phyloP scores from a whole-genome alignment of 441 rosid species.

The Metrosideros polymorpha region DNA sequence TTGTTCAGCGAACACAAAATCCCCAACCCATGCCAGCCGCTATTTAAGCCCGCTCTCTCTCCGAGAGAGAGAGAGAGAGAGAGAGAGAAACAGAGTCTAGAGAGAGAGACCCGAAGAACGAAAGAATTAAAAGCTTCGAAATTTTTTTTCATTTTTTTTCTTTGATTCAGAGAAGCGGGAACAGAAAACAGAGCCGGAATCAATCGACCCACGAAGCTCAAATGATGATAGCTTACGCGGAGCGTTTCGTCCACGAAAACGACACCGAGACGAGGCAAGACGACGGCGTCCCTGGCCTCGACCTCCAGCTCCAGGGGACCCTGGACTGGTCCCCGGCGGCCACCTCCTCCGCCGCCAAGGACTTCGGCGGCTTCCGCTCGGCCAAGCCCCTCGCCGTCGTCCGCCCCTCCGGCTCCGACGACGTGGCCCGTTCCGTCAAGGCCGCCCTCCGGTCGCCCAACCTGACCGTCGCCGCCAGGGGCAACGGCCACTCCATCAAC shows the following conservation, averaged over 20 bases:
- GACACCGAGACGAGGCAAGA: slow-evolving; percentile 41
- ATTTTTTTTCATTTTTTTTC: no score
- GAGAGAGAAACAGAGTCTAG: background rate
- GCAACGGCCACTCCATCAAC: slow-evolving; percentile 94
- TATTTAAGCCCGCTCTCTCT: no score
- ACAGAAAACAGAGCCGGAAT: background rate
- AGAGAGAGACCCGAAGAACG: background rate
- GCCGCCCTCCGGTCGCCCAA: slow-evolving; percentile 35
- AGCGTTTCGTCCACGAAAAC: slow-evolving; percentile 52
- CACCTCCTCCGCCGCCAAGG: slow-evolving; percentile 36
- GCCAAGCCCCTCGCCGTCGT: slow-evolving; percentile 50
- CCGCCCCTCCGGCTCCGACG: slow-evolving; percentile 51
- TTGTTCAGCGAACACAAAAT: background rate
- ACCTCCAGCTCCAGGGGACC: slow-evolving; percentile 37
- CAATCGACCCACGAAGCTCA: background rate
- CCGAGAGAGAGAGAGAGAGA: no score
- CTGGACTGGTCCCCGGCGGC: slow-evolving; percentile 18
- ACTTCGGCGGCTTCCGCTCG: slow-evolving; percentile 76
- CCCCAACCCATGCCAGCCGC: slow-evolving; percentile 9
- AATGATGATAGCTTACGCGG: slow-evolving; percentile 70
- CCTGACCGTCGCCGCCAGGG: slow-evolving; percentile 89
- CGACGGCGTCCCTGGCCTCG: slow-evolving; percentile 32
- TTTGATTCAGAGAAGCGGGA: background rate
- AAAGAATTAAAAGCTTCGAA: background rate
- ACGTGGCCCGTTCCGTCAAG: slow-evolving; percentile 42